Evolutionary conservation across 768 basidiomycete genomes (phyloP).

Genomic region (Calvatia gigantea): DNA sequence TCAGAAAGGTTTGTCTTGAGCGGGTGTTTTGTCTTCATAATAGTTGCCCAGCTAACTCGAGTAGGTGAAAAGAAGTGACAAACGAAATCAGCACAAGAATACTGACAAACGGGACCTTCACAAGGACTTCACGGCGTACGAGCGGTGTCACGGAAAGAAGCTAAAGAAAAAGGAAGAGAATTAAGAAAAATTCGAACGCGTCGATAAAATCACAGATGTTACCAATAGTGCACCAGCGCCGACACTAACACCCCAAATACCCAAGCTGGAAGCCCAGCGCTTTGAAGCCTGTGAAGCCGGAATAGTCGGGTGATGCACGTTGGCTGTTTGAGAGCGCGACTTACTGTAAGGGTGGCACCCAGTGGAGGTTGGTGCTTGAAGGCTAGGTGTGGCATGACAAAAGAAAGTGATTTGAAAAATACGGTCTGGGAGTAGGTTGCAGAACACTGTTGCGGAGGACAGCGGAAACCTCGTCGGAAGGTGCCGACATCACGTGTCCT

Average conservation of each 20-base stretch:
- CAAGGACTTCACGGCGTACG: constrained; percentile 69
- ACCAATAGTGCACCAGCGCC: constrained; percentile 71
- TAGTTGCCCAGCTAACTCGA: constrained; percentile 58
- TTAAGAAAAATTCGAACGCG: neutral
- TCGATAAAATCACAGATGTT: constrained; percentile 20
- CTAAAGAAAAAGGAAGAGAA: constrained; percentile 39
- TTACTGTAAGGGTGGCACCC: constrained; percentile 33
- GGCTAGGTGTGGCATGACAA: constrained; percentile 39
- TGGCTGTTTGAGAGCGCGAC: constrained; percentile 14
- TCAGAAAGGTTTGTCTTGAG: constrained; percentile 84
- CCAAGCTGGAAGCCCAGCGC: constrained; percentile 59
- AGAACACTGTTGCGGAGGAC: constrained; percentile 21
- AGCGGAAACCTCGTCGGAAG: constrained; percentile 27
- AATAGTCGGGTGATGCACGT: constrained; percentile 11
- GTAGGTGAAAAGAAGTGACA: constrained; percentile 7
- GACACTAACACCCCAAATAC: constrained; percentile 69
- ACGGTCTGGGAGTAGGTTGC: constrained; percentile 13
- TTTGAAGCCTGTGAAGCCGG: constrained; percentile 36
- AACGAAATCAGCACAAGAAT: constrained; percentile 7
- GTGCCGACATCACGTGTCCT: constrained; percentile 23
- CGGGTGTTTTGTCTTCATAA: constrained; percentile 77
- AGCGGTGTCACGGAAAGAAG: constrained; percentile 83
- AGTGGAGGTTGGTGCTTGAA: constrained; percentile 38
- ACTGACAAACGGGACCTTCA: constrained; percentile 72
- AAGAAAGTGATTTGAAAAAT: neutral